phyloP scores from a whole-genome alignment of 2,329 filamentous ascomycete genomes.

The Zarea fungicola region DNA sequence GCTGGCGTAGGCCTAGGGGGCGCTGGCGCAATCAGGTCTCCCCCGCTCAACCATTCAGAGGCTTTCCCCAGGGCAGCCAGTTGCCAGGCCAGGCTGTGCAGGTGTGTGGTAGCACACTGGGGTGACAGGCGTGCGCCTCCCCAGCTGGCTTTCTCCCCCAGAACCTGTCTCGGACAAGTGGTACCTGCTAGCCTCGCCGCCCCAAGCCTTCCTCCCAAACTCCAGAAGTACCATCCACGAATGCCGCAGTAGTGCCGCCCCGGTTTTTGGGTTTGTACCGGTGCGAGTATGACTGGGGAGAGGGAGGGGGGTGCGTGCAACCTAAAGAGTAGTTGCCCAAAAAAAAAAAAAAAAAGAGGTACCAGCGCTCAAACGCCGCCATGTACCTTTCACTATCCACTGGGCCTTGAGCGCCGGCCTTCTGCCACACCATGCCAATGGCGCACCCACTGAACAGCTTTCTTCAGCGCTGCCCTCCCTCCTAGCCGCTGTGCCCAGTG shows the following conservation, averaged over 20 bases:
- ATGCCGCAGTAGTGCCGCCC: constrained; percentile 9
- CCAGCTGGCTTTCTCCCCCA: neutral
- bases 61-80: neutral
- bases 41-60: neutral
- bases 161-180: constrained; percentile 7
- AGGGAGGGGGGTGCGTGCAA: constrained; percentile 4
- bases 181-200: too few species aligned
- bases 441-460: constrained; percentile 3
- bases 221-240: constrained; percentile 8
- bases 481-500: constrained; percentile 1
- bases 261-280: neutral
- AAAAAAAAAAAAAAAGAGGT: constrained; percentile 10
- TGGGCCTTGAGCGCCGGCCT: constrained; percentile 13
- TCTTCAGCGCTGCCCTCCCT: constrained; percentile 4
- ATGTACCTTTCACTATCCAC: constrained; percentile 17
- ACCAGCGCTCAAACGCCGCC: constrained; percentile 16
- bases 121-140: neutral
- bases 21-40: constrained; percentile 5
- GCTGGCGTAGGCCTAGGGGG: neutral
- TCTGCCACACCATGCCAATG: neutral
- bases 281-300: neutral
- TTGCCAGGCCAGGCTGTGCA: too few species aligned
- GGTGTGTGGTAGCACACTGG: too few species aligned
- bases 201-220: neutral
- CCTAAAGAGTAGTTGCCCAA: neutral